These are phyloP conservation scores for Cytospora schulzeri DNA, from an alignment of 2,329 filamentous ascomycete genomes.

Conservation along the genomic window DNA sequence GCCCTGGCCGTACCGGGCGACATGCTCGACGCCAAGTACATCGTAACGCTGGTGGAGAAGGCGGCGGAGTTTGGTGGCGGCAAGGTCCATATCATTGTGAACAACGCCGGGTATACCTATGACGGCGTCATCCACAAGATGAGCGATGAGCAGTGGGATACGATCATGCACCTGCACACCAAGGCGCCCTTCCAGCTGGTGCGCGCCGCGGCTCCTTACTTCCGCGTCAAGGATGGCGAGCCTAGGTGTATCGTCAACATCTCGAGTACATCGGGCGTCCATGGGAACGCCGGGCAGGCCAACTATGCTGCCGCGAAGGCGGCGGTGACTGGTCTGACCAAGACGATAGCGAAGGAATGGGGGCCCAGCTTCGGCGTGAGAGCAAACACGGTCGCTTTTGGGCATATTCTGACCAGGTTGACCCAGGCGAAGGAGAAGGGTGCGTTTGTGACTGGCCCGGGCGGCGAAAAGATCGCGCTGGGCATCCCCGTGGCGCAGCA, in stretches of 20 bases:
- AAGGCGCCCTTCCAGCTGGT: conserved; percentile 86
- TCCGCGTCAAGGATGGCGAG: conserved; percentile 82
- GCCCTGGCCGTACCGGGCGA: conserved; percentile 78
- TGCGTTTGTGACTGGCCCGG: conserved; percentile 74
- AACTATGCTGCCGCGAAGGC: conserved; percentile 89
- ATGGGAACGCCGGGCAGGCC: conserved; percentile 88
- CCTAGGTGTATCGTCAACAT: conserved; percentile 82
- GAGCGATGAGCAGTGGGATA: conserved; percentile 89
- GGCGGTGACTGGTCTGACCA: conserved; percentile 79
- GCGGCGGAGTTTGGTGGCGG: conserved; percentile 79
- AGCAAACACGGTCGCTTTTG: conserved; percentile 83
- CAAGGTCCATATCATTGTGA: conserved; percentile 89
- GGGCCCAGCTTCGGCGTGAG: conserved; percentile 80
- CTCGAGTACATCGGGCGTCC: conserved; percentile 76
- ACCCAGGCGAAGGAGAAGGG: conserved; percentile 85
- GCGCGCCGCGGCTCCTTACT: conserved; percentile 79
- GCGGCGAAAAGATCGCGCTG: conserved; percentile 73
- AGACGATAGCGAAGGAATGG: conserved; percentile 93
- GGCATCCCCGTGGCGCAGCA: conserved; percentile 70
- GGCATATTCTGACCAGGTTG: conserved; percentile 76
- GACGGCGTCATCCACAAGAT: conserved; percentile 93
- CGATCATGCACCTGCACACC: conserved; percentile 79
- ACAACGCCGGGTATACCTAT: conserved; percentile 92
- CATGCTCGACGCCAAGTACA: conserved; percentile 70
- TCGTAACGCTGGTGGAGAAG: conserved; percentile 70